Base-by-base conservation (phyloP, 805 yeast species). In the Barnettozyma salicaria region DNA sequence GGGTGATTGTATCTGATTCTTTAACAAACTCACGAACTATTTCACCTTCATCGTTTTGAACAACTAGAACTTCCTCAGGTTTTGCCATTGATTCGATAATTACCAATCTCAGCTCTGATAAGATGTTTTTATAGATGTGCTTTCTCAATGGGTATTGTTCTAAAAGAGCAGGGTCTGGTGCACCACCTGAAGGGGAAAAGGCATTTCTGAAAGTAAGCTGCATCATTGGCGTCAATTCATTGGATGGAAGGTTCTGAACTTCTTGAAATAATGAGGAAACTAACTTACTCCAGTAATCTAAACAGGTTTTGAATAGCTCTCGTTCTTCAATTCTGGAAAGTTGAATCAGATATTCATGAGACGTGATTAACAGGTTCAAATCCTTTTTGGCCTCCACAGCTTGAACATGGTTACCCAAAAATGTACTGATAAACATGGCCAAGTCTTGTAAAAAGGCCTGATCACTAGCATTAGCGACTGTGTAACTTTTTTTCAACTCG, bases 11-110 rank as follows among this genome's bases (percentile, higher is more conserved):
- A 59, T 92, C 99, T 58, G 92, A 82, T 63, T 92, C 99, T 56
- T 86, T 87, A 40, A 90, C 96, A 47, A 90, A 89, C 56, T 90
- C 97, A 56, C 99, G 78, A 30, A 92, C 98, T 60, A 92, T 90
- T 65, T 92, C 98, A 51, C 98, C 98, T 65, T 92, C 99, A 63
- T 92, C 99, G 59, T 90, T 90, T 62, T 92, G 97, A 34, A 89
- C 97, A 65, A 92, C 77, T 40, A 92, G 71, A 38, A 92, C 98
- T 65, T 92, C 99, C 62, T 92, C 98, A 4, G 99, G 99, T 60
- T 95, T 79, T 2, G 86, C 98, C 98, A 92, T 92, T 53, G 84
- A 84, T 63, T 89, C 97, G 53, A 92, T 92, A 56, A 92, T 81
- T n/a, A 94, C 95, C 43, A 82, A 68, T 63, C 99, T 78, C 53